These are phyloP conservation scores for Sechiopsis laciniata DNA, from an alignment of 306 rosid species.

Conservation along the genomic window DNA sequence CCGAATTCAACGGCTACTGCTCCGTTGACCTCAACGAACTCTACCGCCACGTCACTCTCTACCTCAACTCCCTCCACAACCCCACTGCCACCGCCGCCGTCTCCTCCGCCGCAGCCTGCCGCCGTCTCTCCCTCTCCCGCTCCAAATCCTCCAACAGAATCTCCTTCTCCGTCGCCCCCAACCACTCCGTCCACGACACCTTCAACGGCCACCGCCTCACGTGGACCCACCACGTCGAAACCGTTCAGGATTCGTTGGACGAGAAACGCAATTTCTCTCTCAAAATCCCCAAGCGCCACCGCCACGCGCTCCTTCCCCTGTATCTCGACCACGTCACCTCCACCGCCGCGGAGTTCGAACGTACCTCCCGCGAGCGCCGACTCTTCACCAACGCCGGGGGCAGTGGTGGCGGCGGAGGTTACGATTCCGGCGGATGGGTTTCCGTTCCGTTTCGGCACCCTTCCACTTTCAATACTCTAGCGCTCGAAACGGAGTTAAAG, in stretches of 20 bases:
- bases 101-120: constrained; percentile 31
- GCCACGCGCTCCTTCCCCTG: constrained; percentile 46
- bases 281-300: constrained; percentile 70
- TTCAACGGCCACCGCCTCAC: constrained; percentile 44
- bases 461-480: constrained; percentile 70
- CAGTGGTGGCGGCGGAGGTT: constrained; percentile 30
- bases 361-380: constrained; percentile 65
- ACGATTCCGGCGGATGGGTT: constrained; percentile 68
- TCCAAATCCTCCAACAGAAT: constrained; percentile 69
- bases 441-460: constrained; percentile 89
- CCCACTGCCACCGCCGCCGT: constrained; percentile 24
- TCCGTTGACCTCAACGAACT: constrained; percentile 77
- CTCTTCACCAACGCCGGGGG: constrained; percentile 70
- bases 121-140: constrained; percentile 71
- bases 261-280: constrained; percentile 76
- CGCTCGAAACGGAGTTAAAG: constrained; percentile 56
- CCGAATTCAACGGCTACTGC: constrained; percentile 85
- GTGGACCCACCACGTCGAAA: constrained; percentile 84
- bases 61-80: constrained; percentile 47
- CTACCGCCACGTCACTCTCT: constrained; percentile 74
- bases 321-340: constrained; percentile 59
- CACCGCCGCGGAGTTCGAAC: constrained; percentile 66
- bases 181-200: constrained; percentile 62
- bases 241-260: constrained; percentile 70
- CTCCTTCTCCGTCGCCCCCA: constrained; percentile 69